Percentiles rank a stretch among this genome's conserved stretches.
Evolutionary conservation across 768 basidiomycete species (phyloP).

Genomic region (Suillus fuscotomentosus): DNA sequence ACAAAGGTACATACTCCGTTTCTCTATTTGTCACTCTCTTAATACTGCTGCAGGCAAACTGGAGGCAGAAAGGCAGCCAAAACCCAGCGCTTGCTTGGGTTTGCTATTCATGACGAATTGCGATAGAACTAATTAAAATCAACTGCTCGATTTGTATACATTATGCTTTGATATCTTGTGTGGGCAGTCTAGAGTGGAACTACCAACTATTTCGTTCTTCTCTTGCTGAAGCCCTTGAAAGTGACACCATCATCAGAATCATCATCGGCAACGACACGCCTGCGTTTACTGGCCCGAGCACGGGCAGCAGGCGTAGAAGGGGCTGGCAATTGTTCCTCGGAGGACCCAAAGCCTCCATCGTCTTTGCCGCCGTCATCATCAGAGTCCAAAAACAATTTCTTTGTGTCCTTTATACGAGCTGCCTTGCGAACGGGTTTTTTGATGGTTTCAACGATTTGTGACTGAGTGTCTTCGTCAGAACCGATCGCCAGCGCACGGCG

Average conservation of each 20-base stretch:
- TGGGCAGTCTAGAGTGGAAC: not conserved
- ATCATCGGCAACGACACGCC: slow-evolving; percentile 50
- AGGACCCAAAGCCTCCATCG: not conserved
- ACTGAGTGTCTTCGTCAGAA: slow-evolving; percentile 32
- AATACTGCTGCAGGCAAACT: slow-evolving; percentile 55
- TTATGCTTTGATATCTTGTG: not conserved
- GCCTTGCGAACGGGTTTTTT: slow-evolving; percentile 20
- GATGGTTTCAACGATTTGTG: slow-evolving; percentile 13
- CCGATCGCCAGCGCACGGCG: slow-evolving; percentile 34
- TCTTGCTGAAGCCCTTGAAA: slow-evolving; percentile 61
- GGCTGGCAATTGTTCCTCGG: not conserved
- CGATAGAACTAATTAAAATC: not conserved
- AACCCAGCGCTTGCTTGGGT: slow-evolving; percentile 80
- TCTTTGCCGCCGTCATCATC: slow-evolving; percentile 37
- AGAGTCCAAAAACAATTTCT: slow-evolving; percentile 53
- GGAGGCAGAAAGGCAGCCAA: slow-evolving; percentile 89
- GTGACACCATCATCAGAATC: slow-evolving; percentile 71
- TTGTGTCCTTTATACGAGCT: slow-evolving; percentile 29
- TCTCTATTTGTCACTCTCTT: slow-evolving; percentile 2
- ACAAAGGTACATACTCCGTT: slow-evolving; percentile 54
- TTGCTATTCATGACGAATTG: slow-evolving; percentile 79
- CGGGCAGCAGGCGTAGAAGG: slow-evolving; percentile 7
- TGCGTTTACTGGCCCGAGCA: slow-evolving; percentile 20
- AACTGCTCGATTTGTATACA: slow-evolving; percentile 13
- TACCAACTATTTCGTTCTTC: slow-evolving; percentile 10